These are phyloP conservation scores for Candolleomyces aberdarensis DNA, from an alignment of 768 basidiomycete genomes.

Conservation along the genomic window DNA sequence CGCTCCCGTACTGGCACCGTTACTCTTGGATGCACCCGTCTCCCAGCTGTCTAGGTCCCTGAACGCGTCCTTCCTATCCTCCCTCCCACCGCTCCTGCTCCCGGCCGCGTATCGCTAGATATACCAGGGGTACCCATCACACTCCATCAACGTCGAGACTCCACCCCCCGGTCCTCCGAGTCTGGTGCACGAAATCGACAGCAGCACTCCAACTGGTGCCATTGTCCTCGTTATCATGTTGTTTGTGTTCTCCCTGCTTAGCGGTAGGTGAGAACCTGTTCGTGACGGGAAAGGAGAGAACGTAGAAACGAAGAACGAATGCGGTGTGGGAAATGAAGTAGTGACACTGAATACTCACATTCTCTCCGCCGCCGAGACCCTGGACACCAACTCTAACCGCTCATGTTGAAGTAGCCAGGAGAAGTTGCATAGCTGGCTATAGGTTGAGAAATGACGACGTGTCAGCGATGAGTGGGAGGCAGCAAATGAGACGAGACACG, in stretches of 20 bases:
- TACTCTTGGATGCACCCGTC: constrained; percentile 36
- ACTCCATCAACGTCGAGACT: constrained; percentile 8
- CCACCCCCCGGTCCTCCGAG: too few relatives aligned
- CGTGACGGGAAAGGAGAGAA: background rate
- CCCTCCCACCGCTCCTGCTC: background rate
- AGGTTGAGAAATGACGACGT: background rate
- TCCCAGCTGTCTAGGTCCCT: constrained; percentile 24
- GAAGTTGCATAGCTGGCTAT: constrained; percentile 85
- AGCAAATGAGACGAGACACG: constrained; percentile 2
- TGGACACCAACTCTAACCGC: constrained; percentile 64
- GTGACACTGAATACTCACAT: constrained; percentile 44
- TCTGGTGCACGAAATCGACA: too few relatives aligned
- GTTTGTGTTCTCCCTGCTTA: too few relatives aligned
- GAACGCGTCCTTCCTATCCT: constrained; percentile 1
- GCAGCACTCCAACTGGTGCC: too few relatives aligned
- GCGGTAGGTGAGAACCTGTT: too few relatives aligned
- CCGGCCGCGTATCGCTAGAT: constrained; percentile 29
- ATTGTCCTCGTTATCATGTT: too few relatives aligned
- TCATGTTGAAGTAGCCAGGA: constrained; percentile 77
- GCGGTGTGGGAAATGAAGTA: background rate
- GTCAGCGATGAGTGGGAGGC: background rate
- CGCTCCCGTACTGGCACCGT: background rate
- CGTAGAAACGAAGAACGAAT: too few relatives aligned
- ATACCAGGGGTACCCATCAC: constrained; percentile 53
- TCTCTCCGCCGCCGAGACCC: constrained; percentile 75